Evolutionary conservation across 1,139 yeast genomes (phyloP), one percentile per base, ranked within the genome.

Genomic region (Pichia sp.): DNA sequence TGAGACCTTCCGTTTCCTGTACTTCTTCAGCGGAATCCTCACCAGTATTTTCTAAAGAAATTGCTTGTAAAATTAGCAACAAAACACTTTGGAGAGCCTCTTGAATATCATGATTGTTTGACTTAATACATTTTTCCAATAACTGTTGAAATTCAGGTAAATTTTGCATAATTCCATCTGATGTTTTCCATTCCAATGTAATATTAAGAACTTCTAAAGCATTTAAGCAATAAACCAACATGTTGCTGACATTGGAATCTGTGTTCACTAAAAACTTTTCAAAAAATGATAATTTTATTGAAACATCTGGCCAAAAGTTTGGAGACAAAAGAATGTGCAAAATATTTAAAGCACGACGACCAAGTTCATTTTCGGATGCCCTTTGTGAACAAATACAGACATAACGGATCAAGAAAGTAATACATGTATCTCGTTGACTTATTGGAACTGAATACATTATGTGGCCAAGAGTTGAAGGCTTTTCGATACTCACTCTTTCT

Each of bases 141-240:
- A 94, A 67, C 47, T 76, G 76, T 55, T 84, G 90, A 37, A 92
- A 72, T 38, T 80, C 79, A 1, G 74, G 68, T 39, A 87, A 66
- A 54, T 87, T 85, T 6, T 79, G 74, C 39, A 83, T 67, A 45
- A 90, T 81, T 96, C 96, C 90, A 24, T 72, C 76, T 0, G 84
- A 64, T 2, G 80, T 65, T 62, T 86, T 86, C 74, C 92, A 84
- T 51, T 81, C 84, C 47, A 92, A 68, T 2, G 89, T 87, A 41
- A 89, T 87, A n/a, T 83, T 82, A 41, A 94, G 71, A 0, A 92
- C 97, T 61, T 87, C 96, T 46, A 94, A 67, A 0, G 98, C 96
- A 63, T 92, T 94, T 56, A 90, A 69, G 56, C 96, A 87, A 53
- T 86, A 81, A 3, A 89, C 87, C 32, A 87, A 60, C 38, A 77